phyloP scores from a whole-genome alignment of 495 filamentous ascomycete species.

The Collariella sp. region DNA sequence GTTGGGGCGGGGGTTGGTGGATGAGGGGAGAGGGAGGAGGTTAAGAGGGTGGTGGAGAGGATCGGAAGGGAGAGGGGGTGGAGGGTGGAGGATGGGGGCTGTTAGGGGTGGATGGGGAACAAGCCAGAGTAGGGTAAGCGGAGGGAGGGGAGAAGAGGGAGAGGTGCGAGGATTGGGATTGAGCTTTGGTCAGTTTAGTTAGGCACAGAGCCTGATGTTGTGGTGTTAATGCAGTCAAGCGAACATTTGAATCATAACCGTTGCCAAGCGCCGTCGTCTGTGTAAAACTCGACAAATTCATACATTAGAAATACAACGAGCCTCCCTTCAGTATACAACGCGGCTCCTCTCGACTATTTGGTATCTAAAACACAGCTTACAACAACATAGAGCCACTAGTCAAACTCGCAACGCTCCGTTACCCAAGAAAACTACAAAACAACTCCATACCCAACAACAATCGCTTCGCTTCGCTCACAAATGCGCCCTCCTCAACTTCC shows the following conservation, averaged over 20 bases:
- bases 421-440: too few species aligned
- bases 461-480: too few species aligned
- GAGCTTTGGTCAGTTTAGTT: too few species aligned
- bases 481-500: conserved; percentile 38
- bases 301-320: not conserved
- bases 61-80: conserved; percentile 73
- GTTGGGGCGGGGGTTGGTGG: conserved; percentile 64
- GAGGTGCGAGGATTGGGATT: too few species aligned
- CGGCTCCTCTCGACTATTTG: too few species aligned
- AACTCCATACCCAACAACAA: too few species aligned
- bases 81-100: conserved; percentile 57
- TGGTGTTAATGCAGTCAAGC: too few species aligned
- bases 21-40: conserved; percentile 73
- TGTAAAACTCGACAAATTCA: not conserved
- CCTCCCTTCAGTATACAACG: too few species aligned
- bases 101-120: conserved; percentile 74
- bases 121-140: not conserved
- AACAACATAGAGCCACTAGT: not conserved
- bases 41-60: conserved; percentile 63
- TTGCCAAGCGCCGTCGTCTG: too few species aligned
- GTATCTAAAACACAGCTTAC: not conserved
- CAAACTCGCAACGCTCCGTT: not conserved
- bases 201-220: too few species aligned
- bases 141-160: not conserved
- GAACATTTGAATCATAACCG: too few species aligned